phyloP scores from a whole-genome alignment of 164 flowering plant genomes.

The Cinnamomum chago region DNA sequence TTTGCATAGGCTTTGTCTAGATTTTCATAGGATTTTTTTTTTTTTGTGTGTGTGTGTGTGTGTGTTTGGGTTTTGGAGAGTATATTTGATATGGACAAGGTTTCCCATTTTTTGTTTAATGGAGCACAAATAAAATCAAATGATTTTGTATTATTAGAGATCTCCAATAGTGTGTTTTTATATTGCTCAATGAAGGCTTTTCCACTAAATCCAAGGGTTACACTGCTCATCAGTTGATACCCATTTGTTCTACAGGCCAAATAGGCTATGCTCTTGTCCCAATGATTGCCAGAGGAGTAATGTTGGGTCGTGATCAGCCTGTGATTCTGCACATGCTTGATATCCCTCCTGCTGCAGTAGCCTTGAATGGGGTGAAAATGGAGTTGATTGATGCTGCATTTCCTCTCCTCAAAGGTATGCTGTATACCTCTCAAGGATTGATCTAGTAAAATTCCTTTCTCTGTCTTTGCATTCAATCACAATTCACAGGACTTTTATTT shows the following conservation, averaged over 20 bases:
- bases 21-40: too few species aligned
- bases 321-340: slow-evolving; percentile 86
- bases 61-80: too few species aligned
- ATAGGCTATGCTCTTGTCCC: slow-evolving; percentile 90
- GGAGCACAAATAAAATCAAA: too few species aligned
- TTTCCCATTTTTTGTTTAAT: too few species aligned
- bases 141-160: not conserved
- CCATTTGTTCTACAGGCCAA: slow-evolving; percentile 52
- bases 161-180: not conserved
- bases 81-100: not conserved
- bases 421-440: not conserved
- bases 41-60: too few species aligned
- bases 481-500: too few species aligned
- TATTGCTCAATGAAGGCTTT: not conserved
- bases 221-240: not conserved
- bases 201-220: not conserved
- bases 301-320: slow-evolving; percentile 89
- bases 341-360: slow-evolving; percentile 56
- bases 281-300: slow-evolving; percentile 74
- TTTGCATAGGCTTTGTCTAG: too few species aligned
- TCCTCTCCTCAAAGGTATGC: slow-evolving; percentile 74
- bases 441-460: not conserved
- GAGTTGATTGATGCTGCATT: slow-evolving; percentile 83
- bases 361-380: slow-evolving; percentile 77
- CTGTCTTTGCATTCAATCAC: not conserved